Conservation (phyloP, 176 grass and related monocot genomes). For the Rhynchospora breviuscula region DNA sequence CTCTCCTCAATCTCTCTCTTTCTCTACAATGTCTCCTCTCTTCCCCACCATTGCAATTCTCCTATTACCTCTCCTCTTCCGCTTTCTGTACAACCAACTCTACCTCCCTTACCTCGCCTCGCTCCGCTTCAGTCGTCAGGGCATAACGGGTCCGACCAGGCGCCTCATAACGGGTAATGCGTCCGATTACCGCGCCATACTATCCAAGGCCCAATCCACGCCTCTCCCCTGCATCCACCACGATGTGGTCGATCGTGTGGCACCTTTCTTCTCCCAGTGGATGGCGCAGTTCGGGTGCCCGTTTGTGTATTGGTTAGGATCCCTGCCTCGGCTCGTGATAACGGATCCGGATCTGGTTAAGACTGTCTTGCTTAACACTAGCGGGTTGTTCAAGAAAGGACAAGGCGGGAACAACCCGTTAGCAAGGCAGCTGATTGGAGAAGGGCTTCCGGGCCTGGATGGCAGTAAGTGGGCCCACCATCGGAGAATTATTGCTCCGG, state of each 20-base stretch:
- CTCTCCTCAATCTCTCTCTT: not conserved
- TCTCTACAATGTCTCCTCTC: conserved; percentile 16
- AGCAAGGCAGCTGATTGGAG: conserved; percentile 47
- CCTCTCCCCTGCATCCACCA: conserved; percentile 49
- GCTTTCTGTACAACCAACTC: conserved; percentile 32
- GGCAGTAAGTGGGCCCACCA: conserved; percentile 58
- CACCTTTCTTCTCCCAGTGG: conserved; percentile 52
- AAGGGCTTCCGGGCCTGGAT: conserved; percentile 47
- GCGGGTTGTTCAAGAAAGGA: conserved; percentile 38
- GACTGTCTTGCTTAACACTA: conserved; percentile 44
- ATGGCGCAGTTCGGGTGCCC: conserved; percentile 39
- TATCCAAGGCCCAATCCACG: conserved; percentile 28
- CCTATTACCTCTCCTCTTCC: conserved; percentile 23
- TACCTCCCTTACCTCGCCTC: conserved; percentile 42
- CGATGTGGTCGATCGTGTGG: conserved; percentile 41
- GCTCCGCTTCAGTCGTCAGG: conserved; percentile 42
- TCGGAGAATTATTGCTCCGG: conserved; percentile 52
- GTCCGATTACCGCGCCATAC: conserved; percentile 22
- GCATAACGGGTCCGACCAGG: conserved; percentile 37
- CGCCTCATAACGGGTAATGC: conserved; percentile 47
- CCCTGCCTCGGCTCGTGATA: conserved; percentile 43
- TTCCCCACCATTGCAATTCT: not conserved
- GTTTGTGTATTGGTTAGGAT: conserved; percentile 68
- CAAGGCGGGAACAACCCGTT: conserved; percentile 32
- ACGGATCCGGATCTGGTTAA: conserved; percentile 45